These are phyloP conservation scores for Cucurbita argyrosperma DNA, from an alignment of 306 rosid genomes.

Conservation along the genomic window DNA sequence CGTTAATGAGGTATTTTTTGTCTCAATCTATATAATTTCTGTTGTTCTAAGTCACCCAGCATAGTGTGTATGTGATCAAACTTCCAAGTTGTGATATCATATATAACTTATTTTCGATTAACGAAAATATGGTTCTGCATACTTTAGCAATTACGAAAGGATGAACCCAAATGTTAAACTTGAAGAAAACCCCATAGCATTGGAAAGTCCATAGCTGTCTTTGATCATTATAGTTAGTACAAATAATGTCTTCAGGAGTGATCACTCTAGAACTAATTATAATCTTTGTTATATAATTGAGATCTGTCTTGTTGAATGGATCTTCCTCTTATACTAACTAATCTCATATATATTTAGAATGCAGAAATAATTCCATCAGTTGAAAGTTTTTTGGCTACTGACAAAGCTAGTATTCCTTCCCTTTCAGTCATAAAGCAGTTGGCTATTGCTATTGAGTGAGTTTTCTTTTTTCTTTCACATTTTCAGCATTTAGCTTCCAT, in stretches of 20 bases:
- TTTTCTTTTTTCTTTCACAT: constrained; percentile 7
- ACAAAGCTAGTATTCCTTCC: constrained; percentile 53
- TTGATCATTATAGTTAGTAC: background rate
- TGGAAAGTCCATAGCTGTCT: background rate
- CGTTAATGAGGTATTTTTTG: background rate
- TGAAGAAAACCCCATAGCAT: background rate
- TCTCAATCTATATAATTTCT: background rate
- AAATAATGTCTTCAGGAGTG: background rate
- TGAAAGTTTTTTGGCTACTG: constrained; percentile 50
- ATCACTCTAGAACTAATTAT: background rate
- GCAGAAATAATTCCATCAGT: constrained; percentile 54
- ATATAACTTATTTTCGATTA: background rate
- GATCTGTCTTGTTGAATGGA: background rate
- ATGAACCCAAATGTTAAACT: background rate
- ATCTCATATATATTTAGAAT: constrained; percentile 24
- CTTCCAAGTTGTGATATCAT: background rate
- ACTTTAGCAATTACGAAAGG: background rate
- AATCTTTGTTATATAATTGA: background rate
- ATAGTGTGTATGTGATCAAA: background rate
- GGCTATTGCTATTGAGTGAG: constrained; percentile 88
- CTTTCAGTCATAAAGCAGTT: constrained; percentile 62
- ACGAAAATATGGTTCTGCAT: background rate
- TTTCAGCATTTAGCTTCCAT: constrained; percentile 7
- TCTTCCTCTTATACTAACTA: background rate
- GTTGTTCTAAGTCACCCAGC: background rate